Evolutionary conservation across 331 rosid genomes (phyloP).

Genomic region (Rhamnella rubrinervis): DNA sequence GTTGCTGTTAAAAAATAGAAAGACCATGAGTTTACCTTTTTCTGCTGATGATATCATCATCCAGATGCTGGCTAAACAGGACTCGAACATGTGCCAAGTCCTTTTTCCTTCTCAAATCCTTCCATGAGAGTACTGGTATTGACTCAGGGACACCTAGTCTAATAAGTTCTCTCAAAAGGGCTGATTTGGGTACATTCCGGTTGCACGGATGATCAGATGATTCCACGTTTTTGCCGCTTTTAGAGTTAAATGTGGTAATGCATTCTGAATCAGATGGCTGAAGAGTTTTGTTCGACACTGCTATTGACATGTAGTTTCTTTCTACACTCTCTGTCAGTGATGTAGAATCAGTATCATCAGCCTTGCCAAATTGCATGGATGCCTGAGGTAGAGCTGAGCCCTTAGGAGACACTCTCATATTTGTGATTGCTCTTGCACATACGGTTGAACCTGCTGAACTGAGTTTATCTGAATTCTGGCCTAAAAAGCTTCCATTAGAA

Average conservation of each 20-base stretch:
- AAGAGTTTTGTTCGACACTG: conserved; percentile 22
- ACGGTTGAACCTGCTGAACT: conserved; percentile 16
- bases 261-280: conserved; percentile 25
- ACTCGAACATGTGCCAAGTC: conserved; percentile 49
- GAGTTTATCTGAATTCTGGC: conserved; percentile 15
- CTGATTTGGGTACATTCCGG: conserved; percentile 43
- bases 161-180: conserved; percentile 49
- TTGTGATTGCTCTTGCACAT: neutral
- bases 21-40: conserved; percentile 47
- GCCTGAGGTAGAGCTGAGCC: neutral
- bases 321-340: conserved; percentile 34
- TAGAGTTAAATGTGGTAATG: conserved; percentile 19
- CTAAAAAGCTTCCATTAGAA: conserved; percentile 19
- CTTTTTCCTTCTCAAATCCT: conserved; percentile 55
- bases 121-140: conserved; percentile 23
- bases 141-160: conserved; percentile 45
- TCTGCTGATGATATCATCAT: conserved; percentile 52
- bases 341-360: conserved; percentile 13
- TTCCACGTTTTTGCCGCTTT: conserved; percentile 23
- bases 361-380: conserved; percentile 11
- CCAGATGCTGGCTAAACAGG: conserved; percentile 74
- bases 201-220: conserved; percentile 26
- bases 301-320: neutral
- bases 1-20: neutral
- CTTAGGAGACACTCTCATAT: neutral